phyloP scores from a whole-genome alignment of 139 green algal genomes.

The Astrephomene gubernaculifera region DNA sequence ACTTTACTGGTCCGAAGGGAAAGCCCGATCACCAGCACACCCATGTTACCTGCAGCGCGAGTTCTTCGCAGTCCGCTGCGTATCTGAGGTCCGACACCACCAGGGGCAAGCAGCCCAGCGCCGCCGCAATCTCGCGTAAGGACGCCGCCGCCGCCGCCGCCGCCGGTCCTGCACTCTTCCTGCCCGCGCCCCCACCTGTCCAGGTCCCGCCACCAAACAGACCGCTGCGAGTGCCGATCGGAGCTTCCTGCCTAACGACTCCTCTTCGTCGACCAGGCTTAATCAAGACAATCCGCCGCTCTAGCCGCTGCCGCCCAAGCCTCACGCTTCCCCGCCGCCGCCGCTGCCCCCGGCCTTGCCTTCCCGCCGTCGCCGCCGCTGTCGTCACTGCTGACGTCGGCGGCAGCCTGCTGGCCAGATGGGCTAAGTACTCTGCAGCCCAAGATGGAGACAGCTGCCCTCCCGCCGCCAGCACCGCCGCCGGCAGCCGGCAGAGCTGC shows the following conservation, averaged over 20 bases:
- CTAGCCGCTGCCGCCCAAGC: neutral
- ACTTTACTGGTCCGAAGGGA: too few species aligned
- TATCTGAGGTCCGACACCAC: slow-evolving; percentile 6
- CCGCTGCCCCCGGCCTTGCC: neutral
- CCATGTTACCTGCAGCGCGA: slow-evolving; percentile 2
- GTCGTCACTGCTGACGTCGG: neutral
- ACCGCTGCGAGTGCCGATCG: neutral
- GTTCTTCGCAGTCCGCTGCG: neutral
- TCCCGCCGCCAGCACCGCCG: neutral
- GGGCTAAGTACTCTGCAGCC: neutral
- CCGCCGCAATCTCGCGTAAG: neutral
- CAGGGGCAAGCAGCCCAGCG: neutral
- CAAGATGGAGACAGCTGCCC: neutral
- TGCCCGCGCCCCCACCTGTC: neutral
- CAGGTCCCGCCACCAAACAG: neutral
- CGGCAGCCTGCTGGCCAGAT: neutral
- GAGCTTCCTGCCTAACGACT: neutral
- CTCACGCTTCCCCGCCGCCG: neutral
- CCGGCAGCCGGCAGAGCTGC: neutral
- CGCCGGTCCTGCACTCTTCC: neutral
- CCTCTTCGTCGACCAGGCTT: neutral
- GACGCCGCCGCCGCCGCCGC: neutral
- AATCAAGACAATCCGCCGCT: neutral
- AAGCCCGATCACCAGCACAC: too few species aligned
- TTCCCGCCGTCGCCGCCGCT: neutral